A percentile compares a stretch with the other conserved stretches of the same genome.
These are phyloP conservation scores for Ulota crispa DNA, from an alignment of 225 moss, liverwort and hornwort genomes.

Conservation along the genomic window DNA sequence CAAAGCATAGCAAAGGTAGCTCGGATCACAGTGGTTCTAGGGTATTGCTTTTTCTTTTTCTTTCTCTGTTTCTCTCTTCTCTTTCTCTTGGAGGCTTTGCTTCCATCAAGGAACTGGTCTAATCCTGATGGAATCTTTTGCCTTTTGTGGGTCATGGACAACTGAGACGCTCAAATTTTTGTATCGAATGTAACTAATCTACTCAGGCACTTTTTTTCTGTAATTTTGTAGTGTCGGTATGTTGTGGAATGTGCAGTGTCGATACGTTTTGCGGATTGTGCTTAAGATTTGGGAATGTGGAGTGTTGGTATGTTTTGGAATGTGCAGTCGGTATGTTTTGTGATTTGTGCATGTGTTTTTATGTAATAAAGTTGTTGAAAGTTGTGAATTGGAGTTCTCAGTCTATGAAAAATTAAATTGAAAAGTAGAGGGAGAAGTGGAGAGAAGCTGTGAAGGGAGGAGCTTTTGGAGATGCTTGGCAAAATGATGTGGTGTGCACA, in stretches of 20 bases:
- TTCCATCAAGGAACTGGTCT: background rate
- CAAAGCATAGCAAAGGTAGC: background rate
- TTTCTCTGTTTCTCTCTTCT: background rate
- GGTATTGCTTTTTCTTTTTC: background rate
- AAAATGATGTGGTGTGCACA: slow-evolving; percentile 2
- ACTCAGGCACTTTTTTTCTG: too few relatives aligned
- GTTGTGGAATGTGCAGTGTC: background rate
- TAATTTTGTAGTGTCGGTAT: too few relatives aligned
- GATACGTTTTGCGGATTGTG: too few relatives aligned
- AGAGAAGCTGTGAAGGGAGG: too few relatives aligned
- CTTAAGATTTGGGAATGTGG: too few relatives aligned
- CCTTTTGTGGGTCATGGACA: background rate
- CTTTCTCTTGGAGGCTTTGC: background rate
- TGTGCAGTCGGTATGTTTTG: too few relatives aligned
- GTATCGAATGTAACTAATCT: background rate
- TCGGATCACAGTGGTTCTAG: background rate
- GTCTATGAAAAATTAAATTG: too few relatives aligned
- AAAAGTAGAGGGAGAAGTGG: too few relatives aligned
- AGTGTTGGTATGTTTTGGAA: background rate
- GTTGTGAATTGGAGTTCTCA: background rate
- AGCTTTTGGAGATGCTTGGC: background rate
- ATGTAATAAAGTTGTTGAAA: background rate
- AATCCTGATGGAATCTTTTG: background rate
- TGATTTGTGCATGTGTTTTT: background rate
- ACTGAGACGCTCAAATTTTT: background rate